Percentiles rank a stretch among this genome's conserved stretches.
These are phyloP conservation scores for Phaeomoniella chlamydospora DNA, from an alignment of 2,329 filamentous ascomycete species.

Conservation along the genomic window DNA sequence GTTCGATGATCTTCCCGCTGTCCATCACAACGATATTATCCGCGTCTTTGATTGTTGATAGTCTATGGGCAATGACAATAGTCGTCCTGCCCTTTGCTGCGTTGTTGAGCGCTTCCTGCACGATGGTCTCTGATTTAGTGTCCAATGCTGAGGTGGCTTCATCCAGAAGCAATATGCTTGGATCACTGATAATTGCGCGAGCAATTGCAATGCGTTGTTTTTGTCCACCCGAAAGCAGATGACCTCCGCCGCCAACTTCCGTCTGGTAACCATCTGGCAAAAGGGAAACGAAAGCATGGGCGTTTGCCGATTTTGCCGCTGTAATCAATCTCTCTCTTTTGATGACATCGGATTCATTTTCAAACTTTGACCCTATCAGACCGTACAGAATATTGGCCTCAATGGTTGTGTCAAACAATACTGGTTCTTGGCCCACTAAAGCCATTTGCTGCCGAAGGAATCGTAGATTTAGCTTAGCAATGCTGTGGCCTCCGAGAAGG, in stretches of 20 bases:
- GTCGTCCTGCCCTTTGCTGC: constrained; percentile 41
- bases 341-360: constrained; percentile 4
- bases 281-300: constrained; percentile 61
- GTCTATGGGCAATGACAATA: constrained; percentile 23
- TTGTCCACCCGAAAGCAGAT: constrained; percentile 76
- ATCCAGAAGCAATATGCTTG: constrained; percentile 68
- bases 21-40: constrained; percentile 27
- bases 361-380: constrained; percentile 6
- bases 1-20: constrained; percentile 26
- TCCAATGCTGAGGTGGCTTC: constrained; percentile 75
- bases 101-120: constrained; percentile 64
- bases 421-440: constrained; percentile 12
- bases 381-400: constrained; percentile 9
- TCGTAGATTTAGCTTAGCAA: constrained; percentile 18
- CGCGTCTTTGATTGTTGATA: constrained; percentile 21
- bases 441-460: constrained; percentile 11
- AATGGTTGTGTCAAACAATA: constrained; percentile 8
- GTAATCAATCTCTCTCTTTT: constrained; percentile 7
- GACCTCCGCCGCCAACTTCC: constrained; percentile 71
- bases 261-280: constrained; percentile 72
- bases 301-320: constrained; percentile 27
- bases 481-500: constrained; percentile 20
- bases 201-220: constrained; percentile 83
- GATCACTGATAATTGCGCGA: constrained; percentile 62
- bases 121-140: constrained; percentile 68